A percentile compares a stretch with the other conserved stretches of the same genome.
phyloP scores from a whole-genome alignment of 2,329 filamentous ascomycete species.

The Lasiodiplodia theobromae region DNA sequence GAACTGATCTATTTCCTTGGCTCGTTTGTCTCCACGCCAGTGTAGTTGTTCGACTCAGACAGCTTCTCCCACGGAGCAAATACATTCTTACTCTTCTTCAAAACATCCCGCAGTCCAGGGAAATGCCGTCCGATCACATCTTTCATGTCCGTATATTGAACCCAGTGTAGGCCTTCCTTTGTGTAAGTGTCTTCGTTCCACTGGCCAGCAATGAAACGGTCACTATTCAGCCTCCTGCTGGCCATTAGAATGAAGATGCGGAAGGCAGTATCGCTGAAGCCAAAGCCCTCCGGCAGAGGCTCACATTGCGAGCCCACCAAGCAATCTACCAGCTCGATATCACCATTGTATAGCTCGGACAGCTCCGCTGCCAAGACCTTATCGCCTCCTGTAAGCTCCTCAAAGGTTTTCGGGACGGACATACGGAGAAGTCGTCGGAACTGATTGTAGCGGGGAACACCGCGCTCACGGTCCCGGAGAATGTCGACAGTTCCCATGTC shows the following conservation, averaged over 20 bases:
- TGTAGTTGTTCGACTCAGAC: slow-evolving; percentile 35
- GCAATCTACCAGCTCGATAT: slow-evolving; percentile 54
- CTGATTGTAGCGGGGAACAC: slow-evolving; percentile 54
- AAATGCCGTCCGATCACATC: slow-evolving; percentile 55
- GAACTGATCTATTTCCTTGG: slow-evolving; percentile 4
- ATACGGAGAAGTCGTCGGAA: slow-evolving; percentile 56
- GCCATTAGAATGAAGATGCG: slow-evolving; percentile 57
- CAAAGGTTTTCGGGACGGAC: slow-evolving; percentile 46
- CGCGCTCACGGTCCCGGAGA: slow-evolving; percentile 56
- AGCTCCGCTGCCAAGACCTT: slow-evolving; percentile 47
- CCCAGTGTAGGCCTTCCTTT: slow-evolving; percentile 52
- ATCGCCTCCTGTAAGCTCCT: slow-evolving; percentile 51
- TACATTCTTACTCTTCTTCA: slow-evolving; percentile 44
- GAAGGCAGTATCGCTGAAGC: slow-evolving; percentile 58
- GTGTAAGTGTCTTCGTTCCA: slow-evolving; percentile 53
- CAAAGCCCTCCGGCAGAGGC: slow-evolving; percentile 54
- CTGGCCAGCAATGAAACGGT: slow-evolving; percentile 53
- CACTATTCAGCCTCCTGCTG: slow-evolving; percentile 52
- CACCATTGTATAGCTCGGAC: slow-evolving; percentile 47
- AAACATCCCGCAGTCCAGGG: slow-evolving; percentile 45
- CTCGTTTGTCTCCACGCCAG: slow-evolving; percentile 40
- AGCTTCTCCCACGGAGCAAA: slow-evolving; percentile 46
- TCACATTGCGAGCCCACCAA: slow-evolving; percentile 54
- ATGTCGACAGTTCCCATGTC: slow-evolving; percentile 58
- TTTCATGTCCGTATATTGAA: slow-evolving; percentile 53